These are phyloP conservation scores for Populus deltoides DNA, from an alignment of 345 rosid genomes.

Conservation along the genomic window DNA sequence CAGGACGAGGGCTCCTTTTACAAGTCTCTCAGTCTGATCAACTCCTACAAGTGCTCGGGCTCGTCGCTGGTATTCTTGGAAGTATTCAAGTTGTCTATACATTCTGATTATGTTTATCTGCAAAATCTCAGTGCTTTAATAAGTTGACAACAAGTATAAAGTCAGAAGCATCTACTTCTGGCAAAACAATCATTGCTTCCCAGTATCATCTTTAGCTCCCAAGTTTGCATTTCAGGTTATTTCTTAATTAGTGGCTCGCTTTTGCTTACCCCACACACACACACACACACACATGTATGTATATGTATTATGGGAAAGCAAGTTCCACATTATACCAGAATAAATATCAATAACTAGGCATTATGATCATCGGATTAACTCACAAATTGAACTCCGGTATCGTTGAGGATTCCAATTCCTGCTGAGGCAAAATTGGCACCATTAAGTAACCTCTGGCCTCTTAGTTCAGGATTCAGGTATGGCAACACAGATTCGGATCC, in stretches of 20 bases:
- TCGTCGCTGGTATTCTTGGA: constrained; percentile 55
- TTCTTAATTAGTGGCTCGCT: too few relatives aligned
- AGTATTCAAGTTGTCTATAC: constrained; percentile 53
- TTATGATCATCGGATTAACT: constrained; percentile 4
- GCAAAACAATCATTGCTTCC: not conserved
- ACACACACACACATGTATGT: too few relatives aligned
- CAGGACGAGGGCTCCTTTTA: constrained; percentile 45
- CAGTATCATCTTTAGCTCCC: too few relatives aligned
- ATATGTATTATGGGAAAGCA: too few relatives aligned
- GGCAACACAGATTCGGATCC: constrained; percentile 63
- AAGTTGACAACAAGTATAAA: not conserved
- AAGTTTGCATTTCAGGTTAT: too few relatives aligned
- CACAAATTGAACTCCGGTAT: constrained; percentile 65
- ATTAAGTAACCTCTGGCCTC: constrained; percentile 45
- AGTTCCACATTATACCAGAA: not conserved
- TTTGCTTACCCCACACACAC: too few relatives aligned
- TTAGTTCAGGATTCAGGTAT: constrained; percentile 64
- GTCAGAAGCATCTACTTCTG: not conserved
- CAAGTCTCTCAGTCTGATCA: constrained; percentile 39
- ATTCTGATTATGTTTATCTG: constrained; percentile 69
- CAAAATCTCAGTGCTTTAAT: not conserved
- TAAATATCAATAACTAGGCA: too few relatives aligned
- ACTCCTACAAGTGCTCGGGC: constrained; percentile 47
- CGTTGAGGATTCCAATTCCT: constrained; percentile 70
- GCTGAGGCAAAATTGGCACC: constrained; percentile 96